Conservation (phyloP, 768 basidiomycete species). For the Xerocomus spinulosus region DNA sequence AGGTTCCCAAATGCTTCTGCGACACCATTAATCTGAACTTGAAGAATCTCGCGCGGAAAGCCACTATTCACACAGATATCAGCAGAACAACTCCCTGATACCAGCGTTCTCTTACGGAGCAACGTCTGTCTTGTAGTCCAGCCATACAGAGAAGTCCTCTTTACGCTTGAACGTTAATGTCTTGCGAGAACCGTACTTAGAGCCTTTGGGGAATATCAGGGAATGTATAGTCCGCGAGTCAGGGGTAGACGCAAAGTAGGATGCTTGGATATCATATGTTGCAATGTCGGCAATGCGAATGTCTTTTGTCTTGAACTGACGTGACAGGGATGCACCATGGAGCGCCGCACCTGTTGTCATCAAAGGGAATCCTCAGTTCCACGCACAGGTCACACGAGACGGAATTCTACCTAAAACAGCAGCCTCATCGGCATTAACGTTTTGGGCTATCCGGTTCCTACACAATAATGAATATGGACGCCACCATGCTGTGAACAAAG, state of each 20-base stretch:
- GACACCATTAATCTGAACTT: slow-evolving; percentile 69
- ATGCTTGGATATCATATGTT: slow-evolving; percentile 72
- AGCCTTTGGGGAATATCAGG: slow-evolving; percentile 70
- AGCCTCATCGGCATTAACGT: slow-evolving; percentile 96
- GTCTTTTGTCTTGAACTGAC: slow-evolving; percentile 93
- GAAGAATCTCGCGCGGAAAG: slow-evolving; percentile 69
- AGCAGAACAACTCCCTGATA: not conserved
- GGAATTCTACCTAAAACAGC: slow-evolving; percentile 67
- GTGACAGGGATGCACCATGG: slow-evolving; percentile 81
- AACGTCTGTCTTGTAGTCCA: slow-evolving; percentile 68
- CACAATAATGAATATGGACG: not conserved
- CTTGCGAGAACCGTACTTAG: slow-evolving; percentile 79
- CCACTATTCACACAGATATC: slow-evolving; percentile 40
- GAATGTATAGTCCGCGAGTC: slow-evolving; percentile 65
- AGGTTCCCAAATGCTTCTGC: slow-evolving; percentile 75
- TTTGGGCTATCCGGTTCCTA: slow-evolving; percentile 82
- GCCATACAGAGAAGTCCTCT: slow-evolving; percentile 73
- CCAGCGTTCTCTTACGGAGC: slow-evolving; percentile 46
- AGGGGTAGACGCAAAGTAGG: slow-evolving; percentile 62
- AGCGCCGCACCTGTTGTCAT: slow-evolving; percentile 64
- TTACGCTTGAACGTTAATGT: slow-evolving; percentile 81
- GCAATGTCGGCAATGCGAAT: slow-evolving; percentile 77
- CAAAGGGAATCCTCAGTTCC: not conserved
- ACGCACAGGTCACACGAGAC: not conserved
- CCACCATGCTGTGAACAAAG: not conserved